These are phyloP conservation scores for Loxodes magnus DNA, from an alignment of 73 alveolate species.

Conservation along the genomic window DNA sequence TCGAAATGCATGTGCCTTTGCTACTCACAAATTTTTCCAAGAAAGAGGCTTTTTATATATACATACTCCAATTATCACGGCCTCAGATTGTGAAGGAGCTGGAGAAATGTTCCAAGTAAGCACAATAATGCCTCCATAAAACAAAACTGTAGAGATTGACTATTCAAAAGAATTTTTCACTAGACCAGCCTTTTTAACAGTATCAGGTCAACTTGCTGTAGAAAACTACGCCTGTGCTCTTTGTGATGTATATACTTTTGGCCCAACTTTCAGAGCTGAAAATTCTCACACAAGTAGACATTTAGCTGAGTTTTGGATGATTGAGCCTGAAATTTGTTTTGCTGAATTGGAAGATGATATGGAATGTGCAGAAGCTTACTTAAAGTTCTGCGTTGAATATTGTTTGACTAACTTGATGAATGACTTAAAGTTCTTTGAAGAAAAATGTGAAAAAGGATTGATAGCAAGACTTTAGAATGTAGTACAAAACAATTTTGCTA, in stretches of 20 bases:
- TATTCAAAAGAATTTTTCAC: conserved; percentile 93
- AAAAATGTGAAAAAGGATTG: conserved; percentile 68
- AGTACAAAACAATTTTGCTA: conserved; percentile 71
- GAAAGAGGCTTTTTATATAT: conserved; percentile 86
- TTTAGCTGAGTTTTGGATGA: conserved; percentile 99
- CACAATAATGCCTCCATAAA: conserved; percentile 67
- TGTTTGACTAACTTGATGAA: conserved; percentile 84
- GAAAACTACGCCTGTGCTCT: conserved; percentile 84
- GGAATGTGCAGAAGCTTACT: conserved; percentile 96
- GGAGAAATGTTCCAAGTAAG: conserved; percentile 97
- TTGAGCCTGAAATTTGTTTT: conserved; percentile 94
- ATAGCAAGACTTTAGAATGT: conserved; percentile 58
- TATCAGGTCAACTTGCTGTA: conserved; percentile 90
- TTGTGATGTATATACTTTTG: conserved; percentile 95
- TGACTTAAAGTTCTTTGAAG: conserved; percentile 84
- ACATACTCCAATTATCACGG: conserved; percentile 98
- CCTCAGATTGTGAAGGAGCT: conserved; percentile 99
- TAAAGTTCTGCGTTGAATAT: conserved; percentile 84
- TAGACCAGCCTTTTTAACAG: conserved; percentile 93
- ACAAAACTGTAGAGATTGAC: conserved; percentile 35
- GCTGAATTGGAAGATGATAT: conserved; percentile 63
- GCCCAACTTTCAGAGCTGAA: conserved; percentile 99
- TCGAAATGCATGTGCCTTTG: conserved; percentile 91
- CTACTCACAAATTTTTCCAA: conserved; percentile 95
- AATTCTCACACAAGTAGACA: conserved; percentile 95